Evolutionary conservation across 805 yeast species (phyloP), one percentile per base, ranked within the genome.

Genomic region (Candida chilensis): DNA sequence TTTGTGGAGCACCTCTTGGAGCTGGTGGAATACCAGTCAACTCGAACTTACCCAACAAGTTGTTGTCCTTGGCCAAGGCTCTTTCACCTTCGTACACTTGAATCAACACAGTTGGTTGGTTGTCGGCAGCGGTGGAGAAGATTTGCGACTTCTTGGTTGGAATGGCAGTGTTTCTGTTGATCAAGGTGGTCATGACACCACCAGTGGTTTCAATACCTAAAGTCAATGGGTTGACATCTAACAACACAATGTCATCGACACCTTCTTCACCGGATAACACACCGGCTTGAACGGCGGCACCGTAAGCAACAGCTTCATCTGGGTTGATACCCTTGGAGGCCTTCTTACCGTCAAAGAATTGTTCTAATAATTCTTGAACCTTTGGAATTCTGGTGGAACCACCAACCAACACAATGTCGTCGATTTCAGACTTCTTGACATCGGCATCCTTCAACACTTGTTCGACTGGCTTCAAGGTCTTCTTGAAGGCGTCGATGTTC

Each of bases 281-380:
- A 70, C 97, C 97, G 35, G 95, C 97, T 71, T 90, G 98, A 40
- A 90, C 96, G 40, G 98, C 96, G 38, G 97, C 97, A 75, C 98
- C 98, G 50, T 79, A 90, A 27, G 97, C 98, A 52, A 90, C 97
- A 57, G 98, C 98, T 72, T 90, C 98, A 67, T 90, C 98, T 40
- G 98, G 97, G 71, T 90, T 90, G 53, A 90, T 90, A 50, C 95
- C 90, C 75, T 88, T 90, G 45, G 95, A 85, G 42, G 94, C 90
- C 65, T 87, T 87, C 74, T 92, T 90, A 50, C 95, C 95, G 52
- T 81, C 78, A 56, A 90, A 90, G 74, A 64, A 87, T 41, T 80
- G 73, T 65, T 90, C 94, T 45, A 90, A 74, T 50, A 90, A 72
- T 65, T 84, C 82, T 70, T 88, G 97, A 47, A 90, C 90, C 74